Conservation (phyloP, 208 protist species). For the Leishmania guyanensis region DNA sequence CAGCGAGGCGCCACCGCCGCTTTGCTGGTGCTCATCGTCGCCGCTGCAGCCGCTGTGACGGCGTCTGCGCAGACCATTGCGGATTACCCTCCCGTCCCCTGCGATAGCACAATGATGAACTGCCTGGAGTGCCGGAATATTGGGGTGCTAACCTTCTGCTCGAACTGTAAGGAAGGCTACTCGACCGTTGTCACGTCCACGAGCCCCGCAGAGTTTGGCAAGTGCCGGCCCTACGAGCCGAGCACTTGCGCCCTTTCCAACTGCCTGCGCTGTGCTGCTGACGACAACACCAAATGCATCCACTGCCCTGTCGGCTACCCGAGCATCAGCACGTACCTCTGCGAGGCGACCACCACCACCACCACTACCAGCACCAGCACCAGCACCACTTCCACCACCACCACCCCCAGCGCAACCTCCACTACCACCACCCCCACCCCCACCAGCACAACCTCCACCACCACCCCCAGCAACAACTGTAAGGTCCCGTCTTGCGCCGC, state of each 20-base stretch:
- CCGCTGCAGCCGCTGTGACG: neutral
- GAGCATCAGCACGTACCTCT: neutral
- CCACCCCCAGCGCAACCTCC: neutral
- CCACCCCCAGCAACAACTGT: neutral
- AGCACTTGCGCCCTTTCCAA: neutral
- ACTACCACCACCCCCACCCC: neutral
- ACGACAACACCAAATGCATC: constrained; percentile 9
- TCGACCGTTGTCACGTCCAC: neutral
- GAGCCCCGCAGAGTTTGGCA: neutral
- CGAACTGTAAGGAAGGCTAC: neutral
- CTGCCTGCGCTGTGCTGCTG: constrained; percentile 4
- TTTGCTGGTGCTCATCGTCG: neutral
- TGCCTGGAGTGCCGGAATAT: constrained; percentile 1
- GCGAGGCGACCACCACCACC: neutral
- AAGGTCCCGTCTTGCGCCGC: neutral
- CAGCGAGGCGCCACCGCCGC: neutral
- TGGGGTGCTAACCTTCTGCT: neutral
- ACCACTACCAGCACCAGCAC: neutral
- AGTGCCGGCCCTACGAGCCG: constrained; percentile 1
- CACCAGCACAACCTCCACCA: neutral
- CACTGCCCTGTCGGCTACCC: constrained; percentile 12
- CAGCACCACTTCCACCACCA: neutral
- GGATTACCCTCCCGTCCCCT: neutral
- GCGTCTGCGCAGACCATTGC: constrained; percentile 4
- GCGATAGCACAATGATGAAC: neutral